Percentiles rank a stretch among this genome's conserved stretches.
Evolutionary conservation across 129 eudicot genomes (phyloP).

Genomic region (Chrysanthemum lavandulifolium): DNA sequence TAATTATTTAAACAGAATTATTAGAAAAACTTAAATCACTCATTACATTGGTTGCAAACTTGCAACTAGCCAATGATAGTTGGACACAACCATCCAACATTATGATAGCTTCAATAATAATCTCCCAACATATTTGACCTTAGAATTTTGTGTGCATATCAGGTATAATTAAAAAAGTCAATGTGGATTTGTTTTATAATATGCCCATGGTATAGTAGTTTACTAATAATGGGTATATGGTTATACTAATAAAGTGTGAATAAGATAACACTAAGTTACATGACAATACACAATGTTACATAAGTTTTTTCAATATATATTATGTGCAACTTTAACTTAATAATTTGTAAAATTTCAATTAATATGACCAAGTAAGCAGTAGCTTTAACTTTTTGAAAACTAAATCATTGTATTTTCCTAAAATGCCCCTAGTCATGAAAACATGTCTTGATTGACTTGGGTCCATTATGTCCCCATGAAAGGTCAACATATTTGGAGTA

Average conservation of each 20-base stretch:
- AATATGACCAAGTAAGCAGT: background rate
- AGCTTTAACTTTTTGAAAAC: no score
- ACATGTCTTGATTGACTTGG: slow-evolving; percentile 14
- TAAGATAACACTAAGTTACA: no score
- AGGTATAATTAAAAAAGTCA: no score
- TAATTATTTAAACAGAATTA: background rate
- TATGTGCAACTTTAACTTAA: background rate
- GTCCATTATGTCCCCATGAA: slow-evolving; percentile 32
- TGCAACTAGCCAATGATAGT: no score
- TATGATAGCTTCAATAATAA: slow-evolving; percentile 20
- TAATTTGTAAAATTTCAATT: background rate
- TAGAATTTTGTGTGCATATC: background rate
- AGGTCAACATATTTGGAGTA: slow-evolving; percentile 11
- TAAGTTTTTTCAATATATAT: no score
- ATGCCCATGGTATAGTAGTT: no score
- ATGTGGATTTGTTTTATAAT: no score
- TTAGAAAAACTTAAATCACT: background rate
- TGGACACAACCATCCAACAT: slow-evolving; percentile 21
- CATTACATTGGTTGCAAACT: background rate
- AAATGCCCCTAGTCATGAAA: background rate
- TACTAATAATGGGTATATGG: no score
- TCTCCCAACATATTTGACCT: slow-evolving; percentile 15
- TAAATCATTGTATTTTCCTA: background rate
- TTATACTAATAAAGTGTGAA: no score
- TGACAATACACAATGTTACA: no score